Evolutionary conservation across 768 basidiomycete species (phyloP).

Genomic region (Kockovaella imperatae): DNA sequence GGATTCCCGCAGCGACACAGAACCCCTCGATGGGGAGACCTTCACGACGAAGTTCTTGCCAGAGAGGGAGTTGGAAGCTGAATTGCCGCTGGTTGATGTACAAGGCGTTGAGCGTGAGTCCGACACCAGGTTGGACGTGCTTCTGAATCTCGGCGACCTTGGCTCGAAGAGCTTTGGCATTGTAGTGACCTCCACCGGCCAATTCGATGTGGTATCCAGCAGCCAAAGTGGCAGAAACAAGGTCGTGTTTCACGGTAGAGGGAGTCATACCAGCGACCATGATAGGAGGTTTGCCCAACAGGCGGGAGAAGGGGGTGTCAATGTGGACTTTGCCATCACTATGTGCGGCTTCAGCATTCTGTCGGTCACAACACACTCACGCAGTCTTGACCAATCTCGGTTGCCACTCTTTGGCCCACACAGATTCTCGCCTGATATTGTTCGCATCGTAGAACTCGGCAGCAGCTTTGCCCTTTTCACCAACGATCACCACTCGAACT

Average conservation of each 20-base stretch:
- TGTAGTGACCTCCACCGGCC: conserved; percentile 97
- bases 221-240: conserved; percentile 82
- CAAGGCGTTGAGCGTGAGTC: conserved; percentile 85
- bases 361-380: conserved; percentile 48
- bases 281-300: conserved; percentile 91
- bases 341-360: conserved; percentile 9
- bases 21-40: conserved; percentile 97
- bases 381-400: conserved; percentile 82
- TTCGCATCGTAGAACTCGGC: conserved; percentile 70
- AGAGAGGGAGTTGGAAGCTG: conserved; percentile 90
- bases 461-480: conserved; percentile 82
- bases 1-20: conserved; percentile 96
- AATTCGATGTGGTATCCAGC: conserved; percentile 96
- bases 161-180: conserved; percentile 71
- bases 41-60: conserved; percentile 95
- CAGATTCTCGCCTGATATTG: conserved; percentile 65
- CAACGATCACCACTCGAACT: conserved; percentile 76
- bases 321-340: conserved; percentile 88
- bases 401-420: conserved; percentile 85
- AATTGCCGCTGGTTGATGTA: conserved; percentile 99
- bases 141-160: conserved; percentile 90
- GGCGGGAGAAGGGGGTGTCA: conserved; percentile 92
- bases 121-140: conserved; percentile 76
- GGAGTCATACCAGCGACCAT: conserved; percentile 99
- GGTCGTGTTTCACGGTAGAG: conserved; percentile 87